These are phyloP conservation scores for Taxillus chinensis DNA, from an alignment of 164 flowering plant species.

Conservation along the genomic window DNA sequence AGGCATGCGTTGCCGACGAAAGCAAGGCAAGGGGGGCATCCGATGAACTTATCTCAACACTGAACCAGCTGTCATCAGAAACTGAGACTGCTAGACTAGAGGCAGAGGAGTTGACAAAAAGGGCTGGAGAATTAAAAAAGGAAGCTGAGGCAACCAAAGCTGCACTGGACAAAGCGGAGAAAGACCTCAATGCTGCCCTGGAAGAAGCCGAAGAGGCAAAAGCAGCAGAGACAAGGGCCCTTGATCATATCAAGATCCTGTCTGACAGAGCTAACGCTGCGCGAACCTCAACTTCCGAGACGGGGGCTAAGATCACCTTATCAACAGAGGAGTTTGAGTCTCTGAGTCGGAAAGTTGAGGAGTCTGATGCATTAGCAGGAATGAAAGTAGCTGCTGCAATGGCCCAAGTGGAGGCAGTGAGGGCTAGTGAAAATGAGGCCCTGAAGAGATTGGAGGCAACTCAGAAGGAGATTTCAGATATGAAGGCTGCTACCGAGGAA, in stretches of 20 bases:
- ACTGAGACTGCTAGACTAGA: conserved; percentile 46
- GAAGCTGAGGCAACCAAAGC: conserved; percentile 44
- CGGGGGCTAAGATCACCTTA: conserved; percentile 57
- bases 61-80: conserved; percentile 50
- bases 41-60: conserved; percentile 54
- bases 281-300: conserved; percentile 59
- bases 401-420: conserved; percentile 88
- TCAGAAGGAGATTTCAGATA: conserved; percentile 64
- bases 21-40: conserved; percentile 46
- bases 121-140: conserved; percentile 53
- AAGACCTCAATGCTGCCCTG: conserved; percentile 40
- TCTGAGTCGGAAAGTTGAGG: conserved; percentile 64
- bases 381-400: conserved; percentile 88
- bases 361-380: conserved; percentile 58
- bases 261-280: conserved; percentile 60
- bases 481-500: conserved; percentile 51
- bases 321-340: conserved; percentile 72
- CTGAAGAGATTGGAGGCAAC: conserved; percentile 52
- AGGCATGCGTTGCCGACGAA: conserved; percentile 51
- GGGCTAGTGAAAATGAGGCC: conserved; percentile 79
- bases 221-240: conserved; percentile 56
- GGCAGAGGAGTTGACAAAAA: conserved; percentile 49
- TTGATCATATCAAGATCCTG: conserved; percentile 47
- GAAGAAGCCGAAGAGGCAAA: conserved; percentile 84
- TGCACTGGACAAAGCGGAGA: conserved; percentile 56